phyloP scores from a whole-genome alignment of 2,329 filamentous ascomycete genomes.

The Stylonectria norvegica region DNA sequence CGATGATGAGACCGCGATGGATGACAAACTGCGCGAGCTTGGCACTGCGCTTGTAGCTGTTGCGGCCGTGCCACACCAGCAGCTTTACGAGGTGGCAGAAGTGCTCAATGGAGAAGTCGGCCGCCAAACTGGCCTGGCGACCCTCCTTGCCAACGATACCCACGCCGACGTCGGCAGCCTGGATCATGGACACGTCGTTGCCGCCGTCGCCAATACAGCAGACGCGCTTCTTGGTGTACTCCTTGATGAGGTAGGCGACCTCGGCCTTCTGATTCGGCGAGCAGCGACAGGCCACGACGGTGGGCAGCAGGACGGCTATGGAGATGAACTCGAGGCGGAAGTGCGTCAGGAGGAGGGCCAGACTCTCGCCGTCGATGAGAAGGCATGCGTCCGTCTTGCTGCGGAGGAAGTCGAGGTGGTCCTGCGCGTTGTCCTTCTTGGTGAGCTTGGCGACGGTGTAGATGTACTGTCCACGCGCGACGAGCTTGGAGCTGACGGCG shows the following conservation, averaged over 20 bases:
- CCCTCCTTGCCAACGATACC: constrained; percentile 98
- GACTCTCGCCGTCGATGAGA: constrained; percentile 89
- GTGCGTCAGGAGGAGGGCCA: constrained; percentile 77
- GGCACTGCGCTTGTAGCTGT: constrained; percentile 92
- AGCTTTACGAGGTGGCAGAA: constrained; percentile 94
- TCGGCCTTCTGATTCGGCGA: constrained; percentile 97
- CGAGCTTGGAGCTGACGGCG: constrained; percentile 89
- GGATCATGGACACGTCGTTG: constrained; percentile 99
- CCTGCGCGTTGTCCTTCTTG: constrained; percentile 78
- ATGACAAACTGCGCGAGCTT: constrained; percentile 98
- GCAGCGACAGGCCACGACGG: constrained; percentile 93
- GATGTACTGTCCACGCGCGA: constrained; percentile 90
- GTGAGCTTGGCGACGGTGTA: constrained; percentile 87
- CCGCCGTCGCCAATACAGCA: constrained; percentile 98
- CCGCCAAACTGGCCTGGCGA: constrained; percentile 87
- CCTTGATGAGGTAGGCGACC: constrained; percentile 83
- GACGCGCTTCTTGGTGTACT: constrained; percentile 88
- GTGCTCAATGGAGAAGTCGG: constrained; percentile 94
- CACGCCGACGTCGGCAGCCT: constrained; percentile 95
- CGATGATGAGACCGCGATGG: constrained; percentile 91
- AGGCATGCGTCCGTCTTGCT: constrained; percentile 85
- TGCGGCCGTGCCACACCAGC: constrained; percentile 97
- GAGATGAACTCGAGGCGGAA: constrained; percentile 84
- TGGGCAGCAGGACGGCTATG: constrained; percentile 79
- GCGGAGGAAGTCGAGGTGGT: constrained; percentile 82